These are phyloP conservation scores for Hypoxylon sp. DNA, from an alignment of 2,329 filamentous ascomycete genomes.

Conservation along the genomic window DNA sequence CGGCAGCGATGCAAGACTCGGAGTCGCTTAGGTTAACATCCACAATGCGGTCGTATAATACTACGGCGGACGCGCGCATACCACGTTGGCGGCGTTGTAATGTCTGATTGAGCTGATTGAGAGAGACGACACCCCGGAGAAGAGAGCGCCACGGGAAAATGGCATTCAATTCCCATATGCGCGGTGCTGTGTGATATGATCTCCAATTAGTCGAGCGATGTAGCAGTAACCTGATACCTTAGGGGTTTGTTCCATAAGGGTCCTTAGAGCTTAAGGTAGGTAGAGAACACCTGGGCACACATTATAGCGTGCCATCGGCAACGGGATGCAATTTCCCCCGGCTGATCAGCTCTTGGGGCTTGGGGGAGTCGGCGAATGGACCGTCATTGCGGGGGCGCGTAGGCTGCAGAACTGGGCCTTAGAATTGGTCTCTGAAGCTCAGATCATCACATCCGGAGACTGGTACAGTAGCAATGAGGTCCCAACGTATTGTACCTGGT, in stretches of 20 bases:
- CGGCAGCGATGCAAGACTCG: conserved; percentile 16
- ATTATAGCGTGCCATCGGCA: conserved; percentile 36
- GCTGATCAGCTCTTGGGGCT: conserved; percentile 29
- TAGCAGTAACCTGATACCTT: conserved; percentile 27
- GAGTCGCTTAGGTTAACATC: conserved; percentile 11
- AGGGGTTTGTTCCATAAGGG: conserved; percentile 36
- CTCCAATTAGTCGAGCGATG: conserved; percentile 36
- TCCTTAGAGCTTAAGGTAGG: conserved; percentile 10
- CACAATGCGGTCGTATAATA: conserved; percentile 17
- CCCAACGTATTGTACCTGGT: background rate
- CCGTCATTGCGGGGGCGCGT: conserved; percentile 37
- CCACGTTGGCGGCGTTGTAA: conserved; percentile 12
- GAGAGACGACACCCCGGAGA: conserved; percentile 16
- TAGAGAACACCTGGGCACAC: too few species aligned
- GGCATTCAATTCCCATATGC: conserved; percentile 13
- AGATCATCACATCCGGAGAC: conserved; percentile 16
- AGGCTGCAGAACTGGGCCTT: conserved; percentile 26
- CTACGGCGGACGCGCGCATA: conserved; percentile 36
- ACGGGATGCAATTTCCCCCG: conserved; percentile 31
- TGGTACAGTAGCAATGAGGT: background rate
- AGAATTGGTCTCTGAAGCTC: conserved; percentile 1
- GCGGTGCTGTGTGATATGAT: conserved; percentile 37
- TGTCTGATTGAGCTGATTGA: conserved; percentile 24
- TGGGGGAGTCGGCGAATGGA: conserved; percentile 36
- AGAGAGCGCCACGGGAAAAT: conserved; percentile 24